Base-by-base conservation (phyloP, 2,329 filamentous ascomycete genomes). In the Samsoniella hepiali region DNA sequence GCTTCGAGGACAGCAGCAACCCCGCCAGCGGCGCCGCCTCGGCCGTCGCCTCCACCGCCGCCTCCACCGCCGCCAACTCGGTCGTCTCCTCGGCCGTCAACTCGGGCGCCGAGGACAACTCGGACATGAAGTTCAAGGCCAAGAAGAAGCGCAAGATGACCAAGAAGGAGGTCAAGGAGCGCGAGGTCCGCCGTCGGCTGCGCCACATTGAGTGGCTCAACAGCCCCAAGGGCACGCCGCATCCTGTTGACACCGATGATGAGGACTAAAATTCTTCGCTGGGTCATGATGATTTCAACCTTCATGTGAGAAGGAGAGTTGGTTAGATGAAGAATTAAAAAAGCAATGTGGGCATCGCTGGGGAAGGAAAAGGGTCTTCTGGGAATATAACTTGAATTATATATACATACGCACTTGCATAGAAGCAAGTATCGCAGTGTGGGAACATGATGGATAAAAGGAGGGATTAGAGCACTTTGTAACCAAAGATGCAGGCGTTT, bases 111-210 rank as follows among this genome's bases (percentile, higher is more conserved):
- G 94, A 98, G 78, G 93, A 95, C 70, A 87, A 87, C 65, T 82
- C 72, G 76, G 89, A 76, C 65, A 85, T 99, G 83, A 94, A 96
- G 81, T 99, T 99, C 88, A 87, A 84, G 76, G 83, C 90, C 10
- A 87, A 84, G 78, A 95, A 93, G 85, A 97, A 97, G 92, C 96
- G 94, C 88, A 99, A 99, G 91, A 86, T 95, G 86, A 99, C 95
- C 63, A 91, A 96, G 82, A 93, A 93, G 79, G 93, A 99, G 77
- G 70, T 93, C 74, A 99, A 99, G 85, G 95, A 99, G 76, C 84
- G 90, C 27, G 94, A 98, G 78, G 90, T 90, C 50, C 85, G 96
- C 67, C 86, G 94, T 69, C 85, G 95, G 70, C 81, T 98, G 77
- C 87, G 95, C 71, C 93, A 99, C 78, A 89, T 91, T 70, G 84